Percentiles rank a stretch among this genome's conserved stretches.
Evolutionary conservation across 768 basidiomycete genomes (phyloP).

Genomic region (Cystofilobasidium capitatum): DNA sequence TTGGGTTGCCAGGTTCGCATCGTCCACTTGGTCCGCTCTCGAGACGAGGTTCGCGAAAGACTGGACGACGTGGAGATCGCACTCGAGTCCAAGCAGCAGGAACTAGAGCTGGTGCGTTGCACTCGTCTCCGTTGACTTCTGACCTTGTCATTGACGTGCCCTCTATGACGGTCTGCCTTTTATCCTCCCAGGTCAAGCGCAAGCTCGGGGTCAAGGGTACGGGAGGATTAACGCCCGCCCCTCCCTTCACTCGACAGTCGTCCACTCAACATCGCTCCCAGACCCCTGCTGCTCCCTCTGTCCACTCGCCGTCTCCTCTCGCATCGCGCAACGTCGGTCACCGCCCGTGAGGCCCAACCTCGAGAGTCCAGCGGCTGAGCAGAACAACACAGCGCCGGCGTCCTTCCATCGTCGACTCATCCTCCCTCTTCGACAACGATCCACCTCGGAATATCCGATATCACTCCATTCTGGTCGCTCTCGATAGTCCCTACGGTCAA

Average conservation of each 20-base stretch:
- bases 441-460: too few species aligned
- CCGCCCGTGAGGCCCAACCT: too few species aligned
- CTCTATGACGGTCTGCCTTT: not conserved
- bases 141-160: not conserved
- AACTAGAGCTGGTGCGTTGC: conserved; percentile 67
- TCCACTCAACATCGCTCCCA: too few species aligned
- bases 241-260: not conserved
- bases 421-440: too few species aligned
- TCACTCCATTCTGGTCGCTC: not conserved
- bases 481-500: too few species aligned
- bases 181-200: conserved; percentile 34
- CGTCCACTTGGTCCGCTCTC: conserved; percentile 2
- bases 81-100: conserved; percentile 86
- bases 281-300: conserved; percentile 11
- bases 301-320: not conserved
- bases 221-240: conserved; percentile 34
- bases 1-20: not conserved
- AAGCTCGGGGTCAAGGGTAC: conserved; percentile 35
- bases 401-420: not conserved
- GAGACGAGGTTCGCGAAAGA: conserved; percentile 4
- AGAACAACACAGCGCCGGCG: not conserved
- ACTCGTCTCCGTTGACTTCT: not conserved
- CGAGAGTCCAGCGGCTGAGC: too few species aligned
- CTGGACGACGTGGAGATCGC: conserved; percentile 73
- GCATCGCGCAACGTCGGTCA: too few species aligned